These are phyloP conservation scores for Clonostachys solani DNA, from an alignment of 2,329 filamentous ascomycete genomes.

Conservation along the genomic window DNA sequence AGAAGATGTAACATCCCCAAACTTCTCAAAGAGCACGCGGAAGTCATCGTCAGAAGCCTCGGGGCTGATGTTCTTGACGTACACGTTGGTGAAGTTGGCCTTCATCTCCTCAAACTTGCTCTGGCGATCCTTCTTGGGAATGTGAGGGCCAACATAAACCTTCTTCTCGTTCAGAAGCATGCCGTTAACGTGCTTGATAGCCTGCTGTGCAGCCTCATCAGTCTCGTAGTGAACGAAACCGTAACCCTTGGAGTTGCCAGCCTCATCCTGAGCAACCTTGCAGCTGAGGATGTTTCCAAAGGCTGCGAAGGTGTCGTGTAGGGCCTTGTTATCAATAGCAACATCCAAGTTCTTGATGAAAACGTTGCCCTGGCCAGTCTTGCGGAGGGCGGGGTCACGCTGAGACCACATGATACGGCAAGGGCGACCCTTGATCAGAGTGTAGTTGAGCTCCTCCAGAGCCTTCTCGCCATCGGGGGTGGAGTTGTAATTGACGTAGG, in stretches of 20 bases:
- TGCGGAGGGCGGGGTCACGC: conserved; percentile 96
- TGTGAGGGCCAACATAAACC: conserved; percentile 98
- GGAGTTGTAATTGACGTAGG: conserved; percentile 99
- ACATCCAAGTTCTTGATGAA: conserved; percentile 99
- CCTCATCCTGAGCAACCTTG: conserved; percentile 98
- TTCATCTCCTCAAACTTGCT: conserved; percentile 99
- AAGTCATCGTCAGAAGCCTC: conserved; percentile 93
- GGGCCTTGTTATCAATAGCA: conserved; percentile 99
- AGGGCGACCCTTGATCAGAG: conserved; percentile 94
- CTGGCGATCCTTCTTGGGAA: conserved; percentile 99
- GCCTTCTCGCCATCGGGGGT: conserved; percentile 95
- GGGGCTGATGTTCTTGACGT: conserved; percentile 93
- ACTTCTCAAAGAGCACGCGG: conserved; percentile 87
- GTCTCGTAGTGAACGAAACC: conserved; percentile 99
- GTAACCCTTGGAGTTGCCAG: conserved; percentile 95
- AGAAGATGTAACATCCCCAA: conserved; percentile 91
- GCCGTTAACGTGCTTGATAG: conserved; percentile 99
- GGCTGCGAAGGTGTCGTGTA: conserved; percentile 97
- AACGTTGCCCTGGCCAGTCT: conserved; percentile 98
- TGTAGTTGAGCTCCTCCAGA: conserved; percentile 99
- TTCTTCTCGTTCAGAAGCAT: conserved; percentile 99
- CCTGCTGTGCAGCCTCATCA: conserved; percentile 90
- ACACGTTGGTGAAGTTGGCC: conserved; percentile 99
- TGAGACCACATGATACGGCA: conserved; percentile 99
- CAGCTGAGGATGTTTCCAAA: conserved; percentile 99